Evolutionary conservation across 169 alveolate species (phyloP).

Genomic region (Theileria annulata): DNA sequence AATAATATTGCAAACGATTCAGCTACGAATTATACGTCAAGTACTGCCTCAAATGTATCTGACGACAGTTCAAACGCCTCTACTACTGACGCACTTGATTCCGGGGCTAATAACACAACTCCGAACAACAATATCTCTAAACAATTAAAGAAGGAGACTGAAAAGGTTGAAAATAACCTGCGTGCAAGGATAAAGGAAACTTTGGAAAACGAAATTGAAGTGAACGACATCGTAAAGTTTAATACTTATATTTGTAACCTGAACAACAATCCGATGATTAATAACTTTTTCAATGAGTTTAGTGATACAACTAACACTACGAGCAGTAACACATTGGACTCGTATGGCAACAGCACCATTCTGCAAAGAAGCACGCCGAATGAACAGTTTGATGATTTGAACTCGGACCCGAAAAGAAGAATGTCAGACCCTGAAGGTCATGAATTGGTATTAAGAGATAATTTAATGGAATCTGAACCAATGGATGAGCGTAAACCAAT

Average conservation of each 20-base stretch:
- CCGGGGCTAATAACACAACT: background rate
- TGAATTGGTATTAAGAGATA: background rate
- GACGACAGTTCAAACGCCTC: background rate
- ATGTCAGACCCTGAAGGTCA: background rate
- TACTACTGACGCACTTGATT: background rate
- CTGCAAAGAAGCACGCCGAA: background rate
- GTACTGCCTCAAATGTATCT: background rate
- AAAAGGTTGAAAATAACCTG: background rate
- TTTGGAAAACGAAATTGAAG: background rate
- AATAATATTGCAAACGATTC: background rate
- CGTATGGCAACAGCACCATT: background rate
- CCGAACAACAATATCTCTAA: background rate
- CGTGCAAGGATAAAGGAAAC: background rate
- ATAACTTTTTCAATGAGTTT: background rate
- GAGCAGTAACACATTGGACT: slow-evolving; percentile 3
- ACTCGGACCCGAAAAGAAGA: background rate
- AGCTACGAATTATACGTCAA: background rate
- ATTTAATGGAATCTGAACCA: background rate
- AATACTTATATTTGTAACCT: background rate
- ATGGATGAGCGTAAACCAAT: background rate
- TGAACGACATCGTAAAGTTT: background rate
- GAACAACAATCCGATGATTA: background rate
- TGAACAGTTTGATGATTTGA: background rate
- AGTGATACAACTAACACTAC: slow-evolving; percentile 1
- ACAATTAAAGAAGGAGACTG: background rate